A percentile compares a stretch with the other conserved stretches of the same genome.
Conservation (phyloP, 2,329 filamentous ascomycete genomes). For the Fusarium agapanthi region DNA sequence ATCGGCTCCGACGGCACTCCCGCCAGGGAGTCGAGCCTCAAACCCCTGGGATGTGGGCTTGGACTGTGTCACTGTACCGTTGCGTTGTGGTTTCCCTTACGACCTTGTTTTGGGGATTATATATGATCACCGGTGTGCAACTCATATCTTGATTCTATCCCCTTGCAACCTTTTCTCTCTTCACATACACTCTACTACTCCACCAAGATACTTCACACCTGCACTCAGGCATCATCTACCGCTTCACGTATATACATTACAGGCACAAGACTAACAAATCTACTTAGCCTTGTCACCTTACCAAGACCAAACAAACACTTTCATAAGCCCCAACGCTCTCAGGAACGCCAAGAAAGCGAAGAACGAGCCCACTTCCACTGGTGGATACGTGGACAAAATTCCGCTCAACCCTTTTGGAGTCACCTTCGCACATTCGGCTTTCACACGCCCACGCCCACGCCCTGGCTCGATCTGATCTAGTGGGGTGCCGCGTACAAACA, state of each 20-base stretch:
- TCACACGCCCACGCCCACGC: conserved; percentile 24
- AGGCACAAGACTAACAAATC: conserved; percentile 16
- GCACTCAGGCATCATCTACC: not conserved
- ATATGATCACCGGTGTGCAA: conserved; percentile 38
- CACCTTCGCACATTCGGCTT: conserved; percentile 33
- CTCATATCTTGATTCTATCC: conserved; percentile 3
- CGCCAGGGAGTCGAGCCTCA: conserved; percentile 41
- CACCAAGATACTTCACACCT: not conserved
- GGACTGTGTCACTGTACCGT: conserved; percentile 37
- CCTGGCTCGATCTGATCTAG: conserved; percentile 43
- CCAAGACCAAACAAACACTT: conserved; percentile 26
- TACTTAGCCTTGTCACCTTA: conserved; percentile 23
- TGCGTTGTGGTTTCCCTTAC: conserved; percentile 29
- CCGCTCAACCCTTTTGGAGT: conserved; percentile 42
- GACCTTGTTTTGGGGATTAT: conserved; percentile 39
- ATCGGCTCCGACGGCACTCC: conserved; percentile 44
- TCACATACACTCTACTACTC: not conserved
- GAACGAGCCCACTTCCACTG: conserved; percentile 21
- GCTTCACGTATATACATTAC: not conserved
- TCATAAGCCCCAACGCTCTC: conserved; percentile 27
- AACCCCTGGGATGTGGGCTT: conserved; percentile 39
- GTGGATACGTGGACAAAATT: conserved; percentile 42
- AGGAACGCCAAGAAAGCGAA: conserved; percentile 38
- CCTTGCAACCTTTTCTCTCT: conserved; percentile 11
- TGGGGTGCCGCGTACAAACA: conserved; percentile 42